phyloP scores from a whole-genome alignment of 2,329 filamentous ascomycete species.

The Metarhizium anisopliae region DNA sequence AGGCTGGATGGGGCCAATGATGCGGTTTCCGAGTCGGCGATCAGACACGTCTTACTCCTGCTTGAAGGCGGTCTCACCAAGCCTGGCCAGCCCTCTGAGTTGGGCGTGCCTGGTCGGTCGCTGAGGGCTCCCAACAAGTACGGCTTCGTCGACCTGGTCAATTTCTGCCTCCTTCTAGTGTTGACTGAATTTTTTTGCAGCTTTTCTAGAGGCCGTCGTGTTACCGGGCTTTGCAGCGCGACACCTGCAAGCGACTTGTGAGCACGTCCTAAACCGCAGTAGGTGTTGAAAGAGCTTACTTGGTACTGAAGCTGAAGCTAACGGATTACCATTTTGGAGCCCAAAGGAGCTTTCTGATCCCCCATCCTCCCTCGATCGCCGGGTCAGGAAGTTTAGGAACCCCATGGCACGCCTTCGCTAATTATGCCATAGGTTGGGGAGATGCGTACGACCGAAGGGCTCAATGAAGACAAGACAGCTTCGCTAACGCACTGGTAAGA shows the following conservation, averaged over 20 bases:
- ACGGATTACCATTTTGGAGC: background rate
- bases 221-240: background rate
- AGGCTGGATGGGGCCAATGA: background rate
- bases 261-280: background rate
- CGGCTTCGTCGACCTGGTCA: background rate
- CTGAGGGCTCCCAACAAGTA: background rate
- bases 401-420: background rate
- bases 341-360: background rate
- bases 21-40: background rate
- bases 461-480: background rate
- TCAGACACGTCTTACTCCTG: background rate
- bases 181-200: background rate
- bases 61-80: background rate
- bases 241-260: background rate
- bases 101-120: background rate
- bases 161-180: background rate
- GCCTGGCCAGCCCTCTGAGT: background rate
- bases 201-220: background rate
- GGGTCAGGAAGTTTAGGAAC: constrained; percentile 4
- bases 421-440: background rate
- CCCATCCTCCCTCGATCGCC: background rate
- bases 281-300: background rate
- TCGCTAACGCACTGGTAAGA: background rate
- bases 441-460: background rate
- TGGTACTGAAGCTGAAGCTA: background rate